Evolutionary conservation across 2,329 filamentous ascomycete genomes (phyloP).

Genomic region (Aspergillus jensenii): DNA sequence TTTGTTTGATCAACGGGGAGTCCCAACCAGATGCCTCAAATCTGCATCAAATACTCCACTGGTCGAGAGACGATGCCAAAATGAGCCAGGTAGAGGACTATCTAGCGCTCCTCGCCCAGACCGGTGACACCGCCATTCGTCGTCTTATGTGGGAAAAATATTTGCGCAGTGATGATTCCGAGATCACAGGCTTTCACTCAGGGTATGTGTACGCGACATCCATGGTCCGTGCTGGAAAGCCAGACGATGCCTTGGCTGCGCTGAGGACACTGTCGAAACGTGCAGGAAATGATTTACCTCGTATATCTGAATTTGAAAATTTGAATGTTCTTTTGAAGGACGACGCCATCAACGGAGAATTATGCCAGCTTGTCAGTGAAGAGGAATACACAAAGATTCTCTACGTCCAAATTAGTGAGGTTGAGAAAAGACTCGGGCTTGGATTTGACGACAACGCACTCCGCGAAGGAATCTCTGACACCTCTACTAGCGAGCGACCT

Average conservation of each 20-base stretch:
- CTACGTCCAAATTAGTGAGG: constrained; percentile 21
- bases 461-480: constrained; percentile 20
- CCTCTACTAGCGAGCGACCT: constrained; percentile 20
- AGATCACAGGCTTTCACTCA: constrained; percentile 10
- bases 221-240: constrained; percentile 24
- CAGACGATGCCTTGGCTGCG: constrained; percentile 23
- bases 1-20: constrained; percentile 24
- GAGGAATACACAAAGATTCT: constrained; percentile 26
- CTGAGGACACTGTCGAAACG: constrained; percentile 25
- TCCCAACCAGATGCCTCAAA: background rate
- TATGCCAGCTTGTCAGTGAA: constrained; percentile 25
- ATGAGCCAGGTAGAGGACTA: constrained; percentile 15
- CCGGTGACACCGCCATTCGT: constrained; percentile 23
- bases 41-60: constrained; percentile 23
- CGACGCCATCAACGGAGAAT: constrained; percentile 16
- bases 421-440: constrained; percentile 34
- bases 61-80: background rate
- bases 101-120: constrained; percentile 26
- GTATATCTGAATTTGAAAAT: constrained; percentile 21
- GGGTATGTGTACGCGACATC: constrained; percentile 26
- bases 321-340: constrained; percentile 24
- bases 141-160: constrained; percentile 24
- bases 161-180: constrained; percentile 2
- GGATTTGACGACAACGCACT: constrained; percentile 24
- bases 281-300: constrained; percentile 22